These are phyloP conservation scores for Penicillium lagena DNA, from an alignment of 495 filamentous ascomycete genomes.

Conservation along the genomic window DNA sequence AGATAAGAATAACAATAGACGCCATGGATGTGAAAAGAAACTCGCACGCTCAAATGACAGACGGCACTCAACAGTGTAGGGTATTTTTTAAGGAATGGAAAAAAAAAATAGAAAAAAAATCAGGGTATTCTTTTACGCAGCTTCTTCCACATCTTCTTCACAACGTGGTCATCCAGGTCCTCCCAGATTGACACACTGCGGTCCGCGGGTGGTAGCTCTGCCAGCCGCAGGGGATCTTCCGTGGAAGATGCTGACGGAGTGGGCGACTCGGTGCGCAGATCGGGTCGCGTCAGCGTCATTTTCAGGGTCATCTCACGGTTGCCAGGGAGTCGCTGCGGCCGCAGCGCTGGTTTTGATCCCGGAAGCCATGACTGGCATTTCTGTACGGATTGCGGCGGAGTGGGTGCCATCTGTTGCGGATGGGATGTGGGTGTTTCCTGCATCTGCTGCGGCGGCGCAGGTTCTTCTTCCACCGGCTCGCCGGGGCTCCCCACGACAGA, in stretches of 20 bases:
- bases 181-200: slow-evolving; percentile 41
- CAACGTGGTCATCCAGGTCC: slow-evolving; percentile 32
- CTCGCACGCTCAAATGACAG: neutral
- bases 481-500: slow-evolving; percentile 21
- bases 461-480: slow-evolving; percentile 9
- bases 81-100: neutral
- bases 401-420: neutral
- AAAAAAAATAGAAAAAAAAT: neutral
- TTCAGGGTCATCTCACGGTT: slow-evolving; percentile 85
- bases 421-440: neutral
- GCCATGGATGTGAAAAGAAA: slow-evolving; percentile 1
- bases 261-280: slow-evolving; percentile 64
- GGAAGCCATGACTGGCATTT: slow-evolving; percentile 15
- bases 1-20: neutral
- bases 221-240: slow-evolving; percentile 50
- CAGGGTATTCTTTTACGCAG: slow-evolving; percentile 4
- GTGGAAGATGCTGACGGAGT: slow-evolving; percentile 45
- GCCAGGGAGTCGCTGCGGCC: slow-evolving; percentile 13
- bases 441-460: neutral
- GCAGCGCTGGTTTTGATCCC: slow-evolving; percentile 4
- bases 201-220: slow-evolving; percentile 42
- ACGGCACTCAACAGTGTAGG: neutral
- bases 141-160: slow-evolving; percentile 51
- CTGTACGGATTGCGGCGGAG: neutral
- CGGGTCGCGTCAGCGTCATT: slow-evolving; percentile 89